These are phyloP conservation scores for Cladosporium halotolerans DNA, from an alignment of 2,329 filamentous ascomycete species.

Conservation along the genomic window DNA sequence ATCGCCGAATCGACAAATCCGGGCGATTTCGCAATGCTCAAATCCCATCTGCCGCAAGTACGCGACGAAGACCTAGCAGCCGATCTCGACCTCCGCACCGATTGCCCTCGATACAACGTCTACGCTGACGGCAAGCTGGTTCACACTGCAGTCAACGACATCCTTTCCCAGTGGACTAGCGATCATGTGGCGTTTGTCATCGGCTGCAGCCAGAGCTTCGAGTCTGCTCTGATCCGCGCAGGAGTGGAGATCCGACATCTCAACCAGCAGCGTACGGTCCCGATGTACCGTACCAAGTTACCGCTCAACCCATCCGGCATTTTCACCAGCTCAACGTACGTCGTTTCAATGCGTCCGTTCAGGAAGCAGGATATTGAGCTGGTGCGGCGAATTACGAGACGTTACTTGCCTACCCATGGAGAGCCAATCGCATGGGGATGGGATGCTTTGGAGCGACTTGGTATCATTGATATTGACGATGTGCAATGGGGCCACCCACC, in stretches of 20 bases:
- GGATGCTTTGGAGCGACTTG: conserved; percentile 47
- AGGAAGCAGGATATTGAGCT: conserved; percentile 41
- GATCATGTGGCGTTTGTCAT: conserved; percentile 59
- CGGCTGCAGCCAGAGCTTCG: conserved; percentile 60
- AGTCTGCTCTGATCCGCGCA: conserved; percentile 47
- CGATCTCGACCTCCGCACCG: conserved; percentile 51
- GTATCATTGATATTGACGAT: conserved; percentile 47
- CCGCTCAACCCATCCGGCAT: conserved; percentile 53
- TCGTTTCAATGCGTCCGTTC: conserved; percentile 61
- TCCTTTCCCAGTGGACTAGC: conserved; percentile 48
- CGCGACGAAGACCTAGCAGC: conserved; percentile 30
- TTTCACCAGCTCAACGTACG: conserved; percentile 49
- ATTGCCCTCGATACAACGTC: conserved; percentile 54
- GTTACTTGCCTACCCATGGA: conserved; percentile 53
- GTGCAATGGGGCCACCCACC: conserved; percentile 55
- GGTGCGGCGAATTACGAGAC: conserved; percentile 51
- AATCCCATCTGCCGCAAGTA: conserved; percentile 31
- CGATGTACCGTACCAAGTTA: conserved; percentile 57
- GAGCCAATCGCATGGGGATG: conserved; percentile 62
- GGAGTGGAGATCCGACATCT: conserved; percentile 50
- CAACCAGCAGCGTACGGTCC: conserved; percentile 44
- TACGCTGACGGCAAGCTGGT: conserved; percentile 46
- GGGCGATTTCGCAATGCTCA: conserved; percentile 40
- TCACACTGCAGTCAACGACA: conserved; percentile 36
- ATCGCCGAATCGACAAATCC: conserved; percentile 46